Evolutionary conservation across 306 rosid species (phyloP).

Genomic region (Corylus americana): DNA sequence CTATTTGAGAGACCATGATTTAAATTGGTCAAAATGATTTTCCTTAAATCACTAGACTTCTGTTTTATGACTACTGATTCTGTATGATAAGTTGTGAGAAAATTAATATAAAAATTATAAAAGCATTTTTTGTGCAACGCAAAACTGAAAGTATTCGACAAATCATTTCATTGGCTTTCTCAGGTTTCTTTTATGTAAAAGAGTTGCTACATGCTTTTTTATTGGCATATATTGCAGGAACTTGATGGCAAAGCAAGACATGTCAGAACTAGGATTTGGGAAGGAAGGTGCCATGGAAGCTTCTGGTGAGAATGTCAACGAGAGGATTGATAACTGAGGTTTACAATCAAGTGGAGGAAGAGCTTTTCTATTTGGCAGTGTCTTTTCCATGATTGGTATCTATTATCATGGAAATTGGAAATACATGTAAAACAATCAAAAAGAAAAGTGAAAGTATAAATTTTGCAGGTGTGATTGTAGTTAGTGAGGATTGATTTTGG

Average conservation of each 20-base stretch:
- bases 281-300: constrained; percentile 34
- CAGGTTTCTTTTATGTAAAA: neutral
- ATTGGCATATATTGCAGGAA: constrained; percentile 61
- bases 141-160: neutral
- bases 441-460: neutral
- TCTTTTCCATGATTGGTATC: neutral
- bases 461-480: neutral
- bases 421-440: neutral
- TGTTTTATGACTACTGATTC: neutral
- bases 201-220: constrained; percentile 14
- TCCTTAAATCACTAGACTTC: neutral
- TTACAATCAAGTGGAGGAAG: constrained; percentile 8
- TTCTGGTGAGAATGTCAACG: constrained; percentile 26
- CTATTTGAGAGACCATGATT: neutral
- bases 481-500: too few species aligned
- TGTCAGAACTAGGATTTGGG: constrained; percentile 85
- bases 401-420: neutral
- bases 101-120: neutral
- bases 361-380: neutral
- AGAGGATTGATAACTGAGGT: constrained; percentile 38
- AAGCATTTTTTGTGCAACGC: neutral
- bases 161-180: constrained; percentile 8
- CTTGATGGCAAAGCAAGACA: constrained; percentile 96
- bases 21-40: neutral
- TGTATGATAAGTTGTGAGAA: neutral